Evolutionary conservation across 148 eudicot species (phyloP).

Genomic region (Arctostaphylos glauca): DNA sequence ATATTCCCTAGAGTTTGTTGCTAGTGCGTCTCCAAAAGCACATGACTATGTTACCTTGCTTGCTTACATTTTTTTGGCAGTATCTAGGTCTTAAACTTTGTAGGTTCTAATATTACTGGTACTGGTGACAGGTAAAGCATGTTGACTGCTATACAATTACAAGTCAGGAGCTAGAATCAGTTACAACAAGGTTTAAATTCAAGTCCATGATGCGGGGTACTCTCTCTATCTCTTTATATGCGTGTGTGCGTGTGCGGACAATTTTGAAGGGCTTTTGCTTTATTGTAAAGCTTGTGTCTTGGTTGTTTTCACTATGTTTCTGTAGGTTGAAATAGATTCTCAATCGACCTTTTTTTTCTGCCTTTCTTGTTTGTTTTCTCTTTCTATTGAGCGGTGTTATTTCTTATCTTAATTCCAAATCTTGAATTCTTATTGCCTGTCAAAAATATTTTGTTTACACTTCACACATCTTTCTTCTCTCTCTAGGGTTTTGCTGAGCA

Average conservation of each 20-base stretch:
- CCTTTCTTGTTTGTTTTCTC: neutral
- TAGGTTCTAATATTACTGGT: slow-evolving; percentile 5
- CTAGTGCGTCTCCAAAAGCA: neutral
- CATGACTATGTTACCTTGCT: neutral
- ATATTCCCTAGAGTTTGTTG: neutral
- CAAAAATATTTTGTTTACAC: neutral
- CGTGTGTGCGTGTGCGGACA: neutral
- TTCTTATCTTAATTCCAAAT: neutral
- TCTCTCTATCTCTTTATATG: no score
- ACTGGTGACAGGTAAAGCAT: slow-evolving; percentile 67
- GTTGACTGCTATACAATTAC: slow-evolving; percentile 78
- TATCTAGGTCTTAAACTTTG: neutral
- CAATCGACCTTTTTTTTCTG: neutral
- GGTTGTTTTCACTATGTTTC: neutral
- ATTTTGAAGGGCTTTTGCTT: neutral
- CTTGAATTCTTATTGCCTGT: neutral
- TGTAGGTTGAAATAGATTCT: neutral
- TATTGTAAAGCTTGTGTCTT: neutral
- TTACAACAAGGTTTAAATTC: slow-evolving; percentile 62
- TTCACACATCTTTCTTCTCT: neutral
- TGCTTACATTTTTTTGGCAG: neutral
- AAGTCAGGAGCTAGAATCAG: slow-evolving; percentile 66
- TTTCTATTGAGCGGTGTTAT: no score
- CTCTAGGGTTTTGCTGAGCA: neutral
- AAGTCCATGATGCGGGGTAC: slow-evolving; percentile 98